Conservation (phyloP, 2,329 filamentous ascomycete genomes). For the Fusarium citri region DNA sequence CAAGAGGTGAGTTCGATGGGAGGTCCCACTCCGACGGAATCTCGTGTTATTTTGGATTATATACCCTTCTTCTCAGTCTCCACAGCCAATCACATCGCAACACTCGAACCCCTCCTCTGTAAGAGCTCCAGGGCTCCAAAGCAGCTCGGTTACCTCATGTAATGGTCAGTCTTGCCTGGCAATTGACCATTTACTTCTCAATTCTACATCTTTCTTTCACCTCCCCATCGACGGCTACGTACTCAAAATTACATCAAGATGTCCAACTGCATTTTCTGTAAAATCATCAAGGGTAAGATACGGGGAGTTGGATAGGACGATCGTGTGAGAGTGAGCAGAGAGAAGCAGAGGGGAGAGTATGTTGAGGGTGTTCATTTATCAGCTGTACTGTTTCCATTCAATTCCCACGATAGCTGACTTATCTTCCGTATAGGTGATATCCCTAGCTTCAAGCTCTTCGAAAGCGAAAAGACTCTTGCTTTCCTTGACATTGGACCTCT, state of each 20-base stretch:
- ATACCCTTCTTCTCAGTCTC: neutral
- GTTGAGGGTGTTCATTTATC: conserved; percentile 25
- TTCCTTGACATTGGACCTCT: conserved; percentile 97
- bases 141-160: conserved; percentile 2
- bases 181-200: neutral
- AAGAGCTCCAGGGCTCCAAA: neutral
- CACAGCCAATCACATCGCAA: neutral
- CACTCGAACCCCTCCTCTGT: conserved; percentile 6
- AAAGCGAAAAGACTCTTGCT: conserved; percentile 91
- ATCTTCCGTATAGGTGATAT: conserved; percentile 77
- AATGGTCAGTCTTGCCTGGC: neutral
- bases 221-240: neutral
- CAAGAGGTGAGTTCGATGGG: conserved; percentile 81
- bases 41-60: conserved; percentile 24
- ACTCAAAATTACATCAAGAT: conserved; percentile 5
- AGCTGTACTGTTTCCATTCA: neutral
- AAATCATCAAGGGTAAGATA: conserved; percentile 86
- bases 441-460: conserved; percentile 94
- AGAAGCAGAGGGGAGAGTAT: conserved; percentile 31
- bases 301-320: neutral
- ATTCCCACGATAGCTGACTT: conserved; percentile 23
- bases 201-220: neutral
- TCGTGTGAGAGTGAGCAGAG: conserved; percentile 1
- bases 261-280: conserved; percentile 90
- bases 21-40: conserved; percentile 71